These are phyloP conservation scores for Fusarium annulatum DNA, from an alignment of 2,329 filamentous ascomycete genomes.

Conservation along the genomic window DNA sequence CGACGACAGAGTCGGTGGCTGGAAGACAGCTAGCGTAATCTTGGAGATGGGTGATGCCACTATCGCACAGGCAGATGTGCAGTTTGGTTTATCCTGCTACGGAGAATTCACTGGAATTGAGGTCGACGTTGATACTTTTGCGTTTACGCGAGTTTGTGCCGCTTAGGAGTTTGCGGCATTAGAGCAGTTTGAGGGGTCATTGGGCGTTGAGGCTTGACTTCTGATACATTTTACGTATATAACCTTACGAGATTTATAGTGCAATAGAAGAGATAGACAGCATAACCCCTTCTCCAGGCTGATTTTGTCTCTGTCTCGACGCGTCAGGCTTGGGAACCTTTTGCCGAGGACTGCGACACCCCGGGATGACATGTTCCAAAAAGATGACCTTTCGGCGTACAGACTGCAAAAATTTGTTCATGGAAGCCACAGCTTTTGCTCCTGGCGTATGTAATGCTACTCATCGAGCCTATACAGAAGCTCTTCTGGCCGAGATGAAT, in stretches of 20 bases:
- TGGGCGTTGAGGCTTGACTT: neutral
- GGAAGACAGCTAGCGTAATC: neutral
- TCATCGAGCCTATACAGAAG: no score
- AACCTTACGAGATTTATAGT: accelerated
- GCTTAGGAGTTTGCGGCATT: neutral
- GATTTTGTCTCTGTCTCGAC: no score
- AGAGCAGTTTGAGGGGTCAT: no score
- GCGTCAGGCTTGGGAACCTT: no score
- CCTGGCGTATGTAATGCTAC: no score
- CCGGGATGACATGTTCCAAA: no score
- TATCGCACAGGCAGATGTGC: neutral
- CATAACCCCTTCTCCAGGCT: neutral
- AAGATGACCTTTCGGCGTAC: no score
- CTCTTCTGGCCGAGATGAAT: no score
- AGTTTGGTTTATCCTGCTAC: neutral
- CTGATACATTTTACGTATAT: no score
- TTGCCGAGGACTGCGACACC: no score
- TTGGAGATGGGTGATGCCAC: neutral
- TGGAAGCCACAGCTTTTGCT: no score
- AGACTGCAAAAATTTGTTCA: no score
- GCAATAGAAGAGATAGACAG: accelerated
- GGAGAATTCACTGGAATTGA: neutral
- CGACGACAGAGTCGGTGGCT: neutral
- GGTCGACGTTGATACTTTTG: neutral
- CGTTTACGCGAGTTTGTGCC: neutral